Evolutionary conservation across 1,284 basidiomycete species (phyloP).

Genomic region (Apiotrichum gamsii): DNA sequence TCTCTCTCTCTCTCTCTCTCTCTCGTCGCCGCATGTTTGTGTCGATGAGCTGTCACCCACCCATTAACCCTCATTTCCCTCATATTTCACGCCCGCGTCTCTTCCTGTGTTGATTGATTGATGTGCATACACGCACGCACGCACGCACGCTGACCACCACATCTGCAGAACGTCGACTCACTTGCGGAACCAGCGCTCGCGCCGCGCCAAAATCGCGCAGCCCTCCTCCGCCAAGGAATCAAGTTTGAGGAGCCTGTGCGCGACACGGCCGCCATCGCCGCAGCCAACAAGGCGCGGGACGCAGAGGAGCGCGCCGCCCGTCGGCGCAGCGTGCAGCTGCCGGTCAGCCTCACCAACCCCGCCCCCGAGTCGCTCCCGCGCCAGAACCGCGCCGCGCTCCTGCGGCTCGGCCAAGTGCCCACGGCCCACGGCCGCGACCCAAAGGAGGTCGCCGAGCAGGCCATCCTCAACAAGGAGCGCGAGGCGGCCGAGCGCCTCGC

Average conservation of each 20-base stretch:
- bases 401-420: constrained; percentile 10
- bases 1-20: too few relatives aligned
- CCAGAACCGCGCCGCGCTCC: constrained; percentile 15
- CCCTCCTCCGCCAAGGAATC: constrained; percentile 20
- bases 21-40: too few relatives aligned
- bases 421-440: constrained; percentile 2
- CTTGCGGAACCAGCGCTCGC: constrained; percentile 26
- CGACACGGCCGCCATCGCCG: constrained; percentile 22
- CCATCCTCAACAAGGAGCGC: constrained; percentile 21
- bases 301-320: constrained; percentile 27
- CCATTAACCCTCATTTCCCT: too few relatives aligned
- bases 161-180: constrained; percentile 27
- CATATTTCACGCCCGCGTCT: too few relatives aligned
- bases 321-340: constrained; percentile 25
- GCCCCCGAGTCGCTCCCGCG: constrained; percentile 10
- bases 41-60: too few relatives aligned
- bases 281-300: constrained; percentile 25
- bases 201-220: constrained; percentile 27
- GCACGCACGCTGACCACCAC: too few relatives aligned
- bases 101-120: too few relatives aligned
- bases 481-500: constrained; percentile 23
- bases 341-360: constrained; percentile 19
- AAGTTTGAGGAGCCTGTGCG: not conserved
- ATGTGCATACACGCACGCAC: too few relatives aligned
- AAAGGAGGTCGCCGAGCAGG: constrained; percentile 15